Base-by-base conservation (phyloP, 2,329 filamentous ascomycete genomes). In the Fusarium compactum region DNA sequence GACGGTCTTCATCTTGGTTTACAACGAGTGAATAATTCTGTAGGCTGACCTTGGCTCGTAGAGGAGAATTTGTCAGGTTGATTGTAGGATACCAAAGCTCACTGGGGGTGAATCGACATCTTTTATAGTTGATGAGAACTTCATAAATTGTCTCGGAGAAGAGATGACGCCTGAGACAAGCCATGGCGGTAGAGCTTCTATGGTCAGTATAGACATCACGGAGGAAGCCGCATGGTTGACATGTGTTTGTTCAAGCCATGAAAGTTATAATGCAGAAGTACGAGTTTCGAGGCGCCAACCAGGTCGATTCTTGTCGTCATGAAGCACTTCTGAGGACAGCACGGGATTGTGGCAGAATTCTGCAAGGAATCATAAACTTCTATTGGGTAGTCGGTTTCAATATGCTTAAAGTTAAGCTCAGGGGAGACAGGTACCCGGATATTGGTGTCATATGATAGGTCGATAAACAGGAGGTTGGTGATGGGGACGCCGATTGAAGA, bases 1-100 rank as follows among this genome's bases (percentile, higher is more conserved):
- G 4, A 15, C 18, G 10, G 46, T 24, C 41, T 55, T 70, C 67
- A 70, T 70, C 14, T 43, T 67, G 32, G 12, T 22, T 48, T 8
- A 4, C 7, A n/a, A 57, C 50, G 50, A 27, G 10, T 48, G 50
- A 54, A 6, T 41, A 20, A 22, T 43, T 57, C 6, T 32, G 3
- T 38, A 29, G 14, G 18, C 24, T 29, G 25, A 24, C 18, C 16
- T 38, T 38, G 9, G 10, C 11, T 52, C 25, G 14, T 14, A 30
- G 11, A 14, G 12, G 15, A 15, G 32, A 16, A n/a, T 22, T 16
- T 29, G 15, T 27, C 15, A 48, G 43, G 32, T 20, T 48, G n/a
- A 20, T 52, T 11, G 32, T 41, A 25, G n/a, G 15, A 32, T 46
- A 15, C 8, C 20, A 24, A 22, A 46, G 16, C 20, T 24, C 10